Evolutionary conservation across 257 asterid species (phyloP), one percentile per base, ranked within the genome.

Genomic region (Nicotiana attenuata): DNA sequence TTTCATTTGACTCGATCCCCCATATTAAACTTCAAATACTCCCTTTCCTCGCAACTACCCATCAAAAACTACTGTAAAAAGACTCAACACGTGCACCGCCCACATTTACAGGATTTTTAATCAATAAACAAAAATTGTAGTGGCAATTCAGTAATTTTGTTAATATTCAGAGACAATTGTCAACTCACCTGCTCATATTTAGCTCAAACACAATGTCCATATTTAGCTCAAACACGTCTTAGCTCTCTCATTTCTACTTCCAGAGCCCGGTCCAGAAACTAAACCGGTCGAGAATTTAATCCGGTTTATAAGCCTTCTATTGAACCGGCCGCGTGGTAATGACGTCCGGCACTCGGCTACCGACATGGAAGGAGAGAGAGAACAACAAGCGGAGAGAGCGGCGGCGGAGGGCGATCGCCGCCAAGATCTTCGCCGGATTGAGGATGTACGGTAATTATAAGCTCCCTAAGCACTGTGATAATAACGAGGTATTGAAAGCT

Each of bases 341-440:
- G 98, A 91, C 98, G 81, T 91, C 97, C 78, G 99, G 98, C 78
- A 69, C 91, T 66, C 85, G 99, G 88, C 90, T 93, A 63, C 98
- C 99, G 86, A 92, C 99, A 59, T 95, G 99, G 99, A 93, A 92
- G 91, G 99, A 95, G 85, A 88, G 99, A 24, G 99, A 95, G 89
- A 95, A 92, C 92, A 95, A 95, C 92, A 95, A 92, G 95, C 97
- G 97, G 76, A 81, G 99, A 82, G 99, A 95, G 89, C 92, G 98
- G 17, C 93, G 98, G 79, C 87, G 99, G 76, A 91, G 99, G 17
- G 99, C 99, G 87, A 92, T 92, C 92, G 97, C 98, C 38, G 96
- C 98, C 10, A 95, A 95, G 93, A 93, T 95, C 92, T 95, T 95
- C 84, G 63, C 99, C 78, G 99, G 99, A 17, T 80, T 95, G 45